phyloP scores from a whole-genome alignment of 139 green algal genomes.

The Zygnema cylindricum region DNA sequence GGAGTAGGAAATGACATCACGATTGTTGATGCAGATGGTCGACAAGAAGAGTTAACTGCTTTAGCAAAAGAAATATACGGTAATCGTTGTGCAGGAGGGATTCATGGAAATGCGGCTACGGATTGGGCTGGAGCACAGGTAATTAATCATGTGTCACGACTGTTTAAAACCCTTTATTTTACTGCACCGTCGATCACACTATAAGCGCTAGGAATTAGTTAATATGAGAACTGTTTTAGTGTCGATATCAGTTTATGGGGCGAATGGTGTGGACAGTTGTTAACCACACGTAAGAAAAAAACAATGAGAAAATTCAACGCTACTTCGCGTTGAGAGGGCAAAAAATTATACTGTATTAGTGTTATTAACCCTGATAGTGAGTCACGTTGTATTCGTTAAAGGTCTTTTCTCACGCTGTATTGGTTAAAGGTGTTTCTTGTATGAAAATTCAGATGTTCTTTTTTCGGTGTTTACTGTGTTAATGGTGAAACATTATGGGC shows the following conservation, averaged over 20 bases:
- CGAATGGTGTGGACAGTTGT: no score
- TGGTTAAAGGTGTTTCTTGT: not conserved
- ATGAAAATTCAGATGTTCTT: not conserved
- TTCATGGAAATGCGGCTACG: conserved; percentile 46
- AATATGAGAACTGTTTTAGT: no score
- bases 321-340: not conserved
- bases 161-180: no score
- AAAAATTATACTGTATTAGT: not conserved
- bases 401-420: not conserved
- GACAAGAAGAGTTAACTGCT: conserved; percentile 54
- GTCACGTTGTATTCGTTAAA: not conserved
- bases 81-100: conserved; percentile 31
- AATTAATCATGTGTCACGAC: no score
- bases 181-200: no score
- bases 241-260: no score
- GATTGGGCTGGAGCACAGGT: conserved; percentile 59
- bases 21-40: conserved; percentile 40
- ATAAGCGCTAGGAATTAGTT: no score
- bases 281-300: no score
- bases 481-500: not conserved
- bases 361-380: not conserved
- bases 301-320: no score
- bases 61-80: conserved; percentile 55
- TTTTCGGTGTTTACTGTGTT: not conserved
- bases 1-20: not conserved